Conservation (phyloP, 805 yeast species). For the Suhomyces xylopsoci region DNA sequence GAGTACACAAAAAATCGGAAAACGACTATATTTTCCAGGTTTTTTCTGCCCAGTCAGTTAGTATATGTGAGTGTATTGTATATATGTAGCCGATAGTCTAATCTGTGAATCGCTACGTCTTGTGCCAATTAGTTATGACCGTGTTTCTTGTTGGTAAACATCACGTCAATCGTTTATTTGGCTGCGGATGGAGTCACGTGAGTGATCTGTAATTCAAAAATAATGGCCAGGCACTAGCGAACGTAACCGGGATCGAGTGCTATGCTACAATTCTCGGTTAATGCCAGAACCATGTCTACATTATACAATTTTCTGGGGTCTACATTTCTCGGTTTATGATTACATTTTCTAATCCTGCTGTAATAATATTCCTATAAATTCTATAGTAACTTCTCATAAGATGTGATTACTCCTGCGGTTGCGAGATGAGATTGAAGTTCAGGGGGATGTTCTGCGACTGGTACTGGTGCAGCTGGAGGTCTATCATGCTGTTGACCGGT, state of each 20-base stretch:
- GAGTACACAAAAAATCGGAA: neutral
- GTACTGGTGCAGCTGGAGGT: conserved; percentile 21
- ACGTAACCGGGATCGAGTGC: too few species aligned
- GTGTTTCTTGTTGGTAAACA: neutral
- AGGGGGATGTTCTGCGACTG: conserved; percentile 1
- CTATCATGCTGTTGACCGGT: conserved; percentile 32
- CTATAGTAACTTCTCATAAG: neutral
- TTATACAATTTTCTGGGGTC: too few species aligned
- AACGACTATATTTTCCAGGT: neutral
- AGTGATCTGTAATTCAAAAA: neutral
- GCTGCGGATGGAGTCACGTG: neutral
- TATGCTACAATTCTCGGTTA: too few species aligned
- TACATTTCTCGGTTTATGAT: too few species aligned
- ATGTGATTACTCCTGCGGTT: neutral
- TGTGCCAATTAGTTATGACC: neutral
- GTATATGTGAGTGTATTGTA: neutral
- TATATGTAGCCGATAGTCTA: neutral
- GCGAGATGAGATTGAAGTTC: neutral
- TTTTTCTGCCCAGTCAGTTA: neutral
- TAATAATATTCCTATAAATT: neutral
- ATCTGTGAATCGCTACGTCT: neutral
- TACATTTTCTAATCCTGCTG: neutral
- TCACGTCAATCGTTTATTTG: neutral
- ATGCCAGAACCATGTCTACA: too few species aligned
- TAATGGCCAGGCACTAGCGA: neutral